A percentile compares a stretch with the other conserved stretches of the same genome.
These are phyloP conservation scores for Verbascum thapsus DNA, from an alignment of 257 asterid genomes.

Conservation along the genomic window DNA sequence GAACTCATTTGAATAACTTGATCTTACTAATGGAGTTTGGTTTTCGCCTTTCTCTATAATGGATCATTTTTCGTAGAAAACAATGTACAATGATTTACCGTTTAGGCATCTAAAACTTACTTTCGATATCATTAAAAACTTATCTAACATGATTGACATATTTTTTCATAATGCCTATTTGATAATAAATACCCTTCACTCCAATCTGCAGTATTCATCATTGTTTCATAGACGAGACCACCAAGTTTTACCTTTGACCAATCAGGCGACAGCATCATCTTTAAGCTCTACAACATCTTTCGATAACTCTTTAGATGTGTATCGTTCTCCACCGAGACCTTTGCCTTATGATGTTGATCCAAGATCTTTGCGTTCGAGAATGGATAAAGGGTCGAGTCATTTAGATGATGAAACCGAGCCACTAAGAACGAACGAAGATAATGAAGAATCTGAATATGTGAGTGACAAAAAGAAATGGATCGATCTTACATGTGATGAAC, in stretches of 20 bases:
- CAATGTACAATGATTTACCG: neutral
- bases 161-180: neutral
- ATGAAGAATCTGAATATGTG: slow-evolving; percentile 66
- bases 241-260: slow-evolving; percentile 44
- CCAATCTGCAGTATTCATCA: slow-evolving; percentile 54
- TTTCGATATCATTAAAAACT: neutral
- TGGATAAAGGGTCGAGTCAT: slow-evolving; percentile 82
- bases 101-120: slow-evolving; percentile 17
- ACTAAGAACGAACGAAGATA: slow-evolving; percentile 62
- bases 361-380: slow-evolving; percentile 55
- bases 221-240: slow-evolving; percentile 56
- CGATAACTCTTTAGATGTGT: slow-evolving; percentile 58
- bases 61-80: no score
- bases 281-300: slow-evolving; percentile 43
- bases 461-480: slow-evolving; percentile 64
- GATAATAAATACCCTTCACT: slow-evolving; percentile 20
- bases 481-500: slow-evolving; percentile 56
- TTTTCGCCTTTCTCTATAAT: slow-evolving; percentile 3
- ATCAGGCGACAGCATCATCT: slow-evolving; percentile 52
- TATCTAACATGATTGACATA: slow-evolving; percentile 1
- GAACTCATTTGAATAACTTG: neutral
- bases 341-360: slow-evolving; percentile 68
- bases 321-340: slow-evolving; percentile 71
- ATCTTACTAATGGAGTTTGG: neutral
- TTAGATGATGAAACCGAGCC: slow-evolving; percentile 85